A percentile compares a stretch with the other conserved stretches of the same genome.
These are phyloP conservation scores for Pythium myriotylum DNA, from an alignment of 352 stramenopile genomes.

Conservation along the genomic window DNA sequence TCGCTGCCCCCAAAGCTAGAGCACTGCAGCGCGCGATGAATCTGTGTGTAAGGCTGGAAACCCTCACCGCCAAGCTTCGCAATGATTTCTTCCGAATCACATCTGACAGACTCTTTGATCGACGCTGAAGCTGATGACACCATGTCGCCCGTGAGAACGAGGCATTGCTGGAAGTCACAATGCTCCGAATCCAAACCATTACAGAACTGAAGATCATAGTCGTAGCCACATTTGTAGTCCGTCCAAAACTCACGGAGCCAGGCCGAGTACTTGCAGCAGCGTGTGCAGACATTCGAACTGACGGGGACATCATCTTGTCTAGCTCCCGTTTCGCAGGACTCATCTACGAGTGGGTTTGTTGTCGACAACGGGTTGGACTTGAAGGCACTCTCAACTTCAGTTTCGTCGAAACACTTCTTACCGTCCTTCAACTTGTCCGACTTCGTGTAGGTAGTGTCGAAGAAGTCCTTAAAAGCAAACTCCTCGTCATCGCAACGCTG, in stretches of 20 bases:
- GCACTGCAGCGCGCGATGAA: conserved; percentile 64
- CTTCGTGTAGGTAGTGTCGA: conserved; percentile 29
- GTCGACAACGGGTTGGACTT: conserved; percentile 22
- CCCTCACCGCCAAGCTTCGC: conserved; percentile 31
- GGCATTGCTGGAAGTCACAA: conserved; percentile 58
- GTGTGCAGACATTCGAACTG: conserved; percentile 36
- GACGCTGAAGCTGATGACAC: conserved; percentile 36
- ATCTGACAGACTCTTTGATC: conserved; percentile 34
- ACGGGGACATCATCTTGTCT: conserved; percentile 28
- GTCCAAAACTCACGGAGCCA: conserved; percentile 60
- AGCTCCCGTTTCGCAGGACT: not conserved
- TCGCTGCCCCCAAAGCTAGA: conserved; percentile 25
- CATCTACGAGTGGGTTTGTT: conserved; percentile 41
- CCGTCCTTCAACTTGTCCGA: conserved; percentile 20
- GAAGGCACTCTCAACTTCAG: conserved; percentile 32
- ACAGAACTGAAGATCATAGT: conserved; percentile 47
- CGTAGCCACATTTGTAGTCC: conserved; percentile 61
- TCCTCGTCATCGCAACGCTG: conserved; percentile 49
- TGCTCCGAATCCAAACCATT: conserved; percentile 33
- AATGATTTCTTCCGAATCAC: conserved; percentile 42
- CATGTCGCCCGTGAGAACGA: conserved; percentile 53
- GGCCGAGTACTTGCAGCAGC: conserved; percentile 51
- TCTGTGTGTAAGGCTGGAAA: conserved; percentile 59
- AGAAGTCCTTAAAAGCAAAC: conserved; percentile 48
- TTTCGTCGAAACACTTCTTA: conserved; percentile 37